These are phyloP conservation scores for Backusella parvicylindrica DNA, from an alignment of 192 early-diverging fungal species.

Conservation along the genomic window DNA sequence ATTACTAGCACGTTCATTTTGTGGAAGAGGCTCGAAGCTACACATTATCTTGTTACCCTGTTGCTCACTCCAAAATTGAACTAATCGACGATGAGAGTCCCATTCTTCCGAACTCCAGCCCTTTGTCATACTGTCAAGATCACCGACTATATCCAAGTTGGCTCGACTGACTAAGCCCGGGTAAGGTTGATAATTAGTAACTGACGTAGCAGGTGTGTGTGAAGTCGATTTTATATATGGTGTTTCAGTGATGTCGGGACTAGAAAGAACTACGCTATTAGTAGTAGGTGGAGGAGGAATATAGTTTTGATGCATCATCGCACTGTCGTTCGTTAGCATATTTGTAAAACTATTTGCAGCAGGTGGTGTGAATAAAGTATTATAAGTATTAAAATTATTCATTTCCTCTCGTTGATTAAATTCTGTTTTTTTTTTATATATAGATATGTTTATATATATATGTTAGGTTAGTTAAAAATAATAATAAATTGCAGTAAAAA, in stretches of 20 bases:
- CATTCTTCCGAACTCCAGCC: constrained; percentile 64
- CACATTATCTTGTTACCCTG: not conserved
- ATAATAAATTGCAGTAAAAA: not conserved
- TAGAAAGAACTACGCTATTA: not conserved
- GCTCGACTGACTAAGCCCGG: constrained; percentile 35
- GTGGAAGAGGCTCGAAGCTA: not conserved
- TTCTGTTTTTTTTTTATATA: not conserved
- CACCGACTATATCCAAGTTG: constrained; percentile 58
- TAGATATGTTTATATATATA: not conserved
- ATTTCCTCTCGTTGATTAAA: not conserved
- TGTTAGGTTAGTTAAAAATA: not conserved
- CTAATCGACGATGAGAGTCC: constrained; percentile 59
- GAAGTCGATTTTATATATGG: not conserved
- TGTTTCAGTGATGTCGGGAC: not conserved
- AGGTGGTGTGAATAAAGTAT: not conserved
- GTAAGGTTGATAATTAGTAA: not conserved
- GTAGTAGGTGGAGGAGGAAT: not conserved
- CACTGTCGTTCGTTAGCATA: not conserved
- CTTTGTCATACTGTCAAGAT: constrained; percentile 60
- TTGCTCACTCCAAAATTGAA: constrained; percentile 63
- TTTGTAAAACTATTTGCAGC: not conserved
- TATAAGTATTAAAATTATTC: not conserved
- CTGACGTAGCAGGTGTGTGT: not conserved
- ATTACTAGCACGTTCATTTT: not conserved
- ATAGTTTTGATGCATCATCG: not conserved